Percentiles rank a stretch among this genome's conserved stretches.
phyloP scores from a whole-genome alignment of 202 grass and related monocot genomes.

The Panicum hallii region DNA sequence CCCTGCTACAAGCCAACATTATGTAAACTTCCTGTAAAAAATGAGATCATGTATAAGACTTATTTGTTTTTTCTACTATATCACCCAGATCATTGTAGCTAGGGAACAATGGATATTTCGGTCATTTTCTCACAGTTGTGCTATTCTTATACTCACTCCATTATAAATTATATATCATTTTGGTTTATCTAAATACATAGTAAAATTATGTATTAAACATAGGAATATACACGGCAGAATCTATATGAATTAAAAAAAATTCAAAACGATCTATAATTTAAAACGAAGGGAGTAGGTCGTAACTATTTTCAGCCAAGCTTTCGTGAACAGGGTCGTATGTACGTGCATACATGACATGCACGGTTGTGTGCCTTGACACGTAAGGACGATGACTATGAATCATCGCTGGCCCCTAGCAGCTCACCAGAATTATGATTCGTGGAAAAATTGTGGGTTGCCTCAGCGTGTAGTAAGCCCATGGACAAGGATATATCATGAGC shows the following conservation, averaged over 20 bases:
- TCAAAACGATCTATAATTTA: no score
- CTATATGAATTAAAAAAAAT: no score
- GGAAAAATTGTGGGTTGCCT: neutral
- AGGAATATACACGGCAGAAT: no score
- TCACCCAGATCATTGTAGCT: no score
- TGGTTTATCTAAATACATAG: no score
- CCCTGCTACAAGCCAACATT: neutral
- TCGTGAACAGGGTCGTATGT: neutral
- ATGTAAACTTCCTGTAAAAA: neutral
- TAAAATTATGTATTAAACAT: no score
- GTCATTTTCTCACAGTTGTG: neutral
- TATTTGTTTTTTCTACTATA: neutral
- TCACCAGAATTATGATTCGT: neutral
- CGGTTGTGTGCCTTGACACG: neutral
- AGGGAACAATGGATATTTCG: neutral
- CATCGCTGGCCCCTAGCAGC: neutral
- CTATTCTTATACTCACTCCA: neutral
- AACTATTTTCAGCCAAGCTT: slow-evolving; percentile 17
- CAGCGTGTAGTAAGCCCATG: neutral
- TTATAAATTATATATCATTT: no score
- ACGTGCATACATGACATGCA: neutral
- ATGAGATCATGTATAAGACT: neutral
- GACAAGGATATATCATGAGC: neutral
- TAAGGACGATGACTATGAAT: neutral
- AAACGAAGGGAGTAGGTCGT: neutral